These are phyloP conservation scores for Candida dubliniensis DNA, from an alignment of 1,139 yeast species.

Conservation along the genomic window DNA sequence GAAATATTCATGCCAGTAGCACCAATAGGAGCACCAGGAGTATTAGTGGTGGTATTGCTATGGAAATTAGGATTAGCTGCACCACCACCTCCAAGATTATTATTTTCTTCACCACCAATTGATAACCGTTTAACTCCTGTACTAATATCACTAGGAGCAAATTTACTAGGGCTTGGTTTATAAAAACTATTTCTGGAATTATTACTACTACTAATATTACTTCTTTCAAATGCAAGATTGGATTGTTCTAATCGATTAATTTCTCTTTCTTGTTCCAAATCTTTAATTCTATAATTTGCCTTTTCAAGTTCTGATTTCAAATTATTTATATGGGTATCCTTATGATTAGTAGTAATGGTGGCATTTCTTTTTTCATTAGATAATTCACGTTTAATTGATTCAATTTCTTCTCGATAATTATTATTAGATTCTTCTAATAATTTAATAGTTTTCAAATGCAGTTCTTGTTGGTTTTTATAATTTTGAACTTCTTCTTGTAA, in stretches of 20 bases:
- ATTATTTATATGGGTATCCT: constrained; percentile 14
- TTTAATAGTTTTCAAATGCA: constrained; percentile 6
- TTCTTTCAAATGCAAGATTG: constrained; percentile 7
- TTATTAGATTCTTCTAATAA: constrained; percentile 9
- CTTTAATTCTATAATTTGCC: constrained; percentile 17
- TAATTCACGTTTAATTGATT: constrained; percentile 9
- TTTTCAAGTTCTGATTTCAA: constrained; percentile 14
- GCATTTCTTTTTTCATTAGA: constrained; percentile 11
- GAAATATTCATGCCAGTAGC: not conserved
- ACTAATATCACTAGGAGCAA: constrained; percentile 35
- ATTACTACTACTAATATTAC: constrained; percentile 3
- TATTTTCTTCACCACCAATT: constrained; percentile 32
- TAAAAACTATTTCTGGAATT: constrained; percentile 4
- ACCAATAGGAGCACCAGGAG: constrained; percentile 7
- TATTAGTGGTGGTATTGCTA: not conserved
- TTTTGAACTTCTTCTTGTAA: constrained; percentile 41
- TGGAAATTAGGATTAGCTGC: not conserved
- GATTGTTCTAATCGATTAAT: constrained; percentile 13
- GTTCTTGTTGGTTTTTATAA: constrained; percentile 8
- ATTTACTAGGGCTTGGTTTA: constrained; percentile 3
- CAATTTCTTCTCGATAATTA: constrained; percentile 11
- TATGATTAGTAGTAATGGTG: constrained; percentile 11
- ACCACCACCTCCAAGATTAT: constrained; percentile 5
- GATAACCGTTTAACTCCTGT: constrained; percentile 47
- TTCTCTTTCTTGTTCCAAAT: constrained; percentile 16